These are phyloP conservation scores for Thermomyces lanuginosus DNA, from an alignment of 2,329 filamentous ascomycete genomes.

Conservation along the genomic window DNA sequence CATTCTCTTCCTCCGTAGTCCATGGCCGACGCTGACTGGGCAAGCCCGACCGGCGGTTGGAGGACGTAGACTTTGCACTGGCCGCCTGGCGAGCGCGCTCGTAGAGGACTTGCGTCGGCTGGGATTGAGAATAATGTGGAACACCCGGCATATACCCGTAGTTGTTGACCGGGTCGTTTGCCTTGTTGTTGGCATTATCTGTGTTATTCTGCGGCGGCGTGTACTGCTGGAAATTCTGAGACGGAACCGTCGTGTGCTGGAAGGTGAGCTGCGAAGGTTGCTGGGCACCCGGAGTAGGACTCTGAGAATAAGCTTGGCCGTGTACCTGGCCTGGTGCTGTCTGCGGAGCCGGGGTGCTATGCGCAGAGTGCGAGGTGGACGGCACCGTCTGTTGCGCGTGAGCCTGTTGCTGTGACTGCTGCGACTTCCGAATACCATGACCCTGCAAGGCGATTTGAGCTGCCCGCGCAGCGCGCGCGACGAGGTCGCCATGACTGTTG, in stretches of 20 bases:
- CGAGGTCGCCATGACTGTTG: slow-evolving; percentile 29
- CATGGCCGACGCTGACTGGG: slow-evolving; percentile 56
- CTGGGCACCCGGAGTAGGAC: slow-evolving; percentile 21
- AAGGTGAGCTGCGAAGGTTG: slow-evolving; percentile 21
- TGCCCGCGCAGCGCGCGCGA: slow-evolving; percentile 31
- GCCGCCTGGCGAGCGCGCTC: slow-evolving; percentile 41
- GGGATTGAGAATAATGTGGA: slow-evolving; percentile 31
- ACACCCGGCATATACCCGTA: slow-evolving; percentile 31
- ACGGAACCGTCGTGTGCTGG: slow-evolving; percentile 20
- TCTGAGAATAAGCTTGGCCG: slow-evolving; percentile 18
- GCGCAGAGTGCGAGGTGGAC: slow-evolving; percentile 12
- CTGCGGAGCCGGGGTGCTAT: slow-evolving; percentile 20
- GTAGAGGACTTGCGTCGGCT: slow-evolving; percentile 40
- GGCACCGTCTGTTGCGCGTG: slow-evolving; percentile 12
- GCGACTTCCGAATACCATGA: slow-evolving; percentile 21
- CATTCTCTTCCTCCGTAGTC: slow-evolving; percentile 79
- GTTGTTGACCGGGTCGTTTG: slow-evolving; percentile 20
- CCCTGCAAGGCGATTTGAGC: slow-evolving; percentile 33
- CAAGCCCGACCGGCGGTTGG: slow-evolving; percentile 34
- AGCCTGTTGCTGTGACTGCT: slow-evolving; percentile 19
- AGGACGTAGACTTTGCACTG: slow-evolving; percentile 38
- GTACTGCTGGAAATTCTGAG: slow-evolving; percentile 27
- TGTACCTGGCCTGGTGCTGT: slow-evolving; percentile 11
- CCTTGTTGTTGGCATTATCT: slow-evolving; percentile 13
- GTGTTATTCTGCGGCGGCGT: slow-evolving; percentile 6